These are phyloP conservation scores for Aureobasidium sp. DNA, from an alignment of 2,329 filamentous ascomycete genomes.

Conservation along the genomic window DNA sequence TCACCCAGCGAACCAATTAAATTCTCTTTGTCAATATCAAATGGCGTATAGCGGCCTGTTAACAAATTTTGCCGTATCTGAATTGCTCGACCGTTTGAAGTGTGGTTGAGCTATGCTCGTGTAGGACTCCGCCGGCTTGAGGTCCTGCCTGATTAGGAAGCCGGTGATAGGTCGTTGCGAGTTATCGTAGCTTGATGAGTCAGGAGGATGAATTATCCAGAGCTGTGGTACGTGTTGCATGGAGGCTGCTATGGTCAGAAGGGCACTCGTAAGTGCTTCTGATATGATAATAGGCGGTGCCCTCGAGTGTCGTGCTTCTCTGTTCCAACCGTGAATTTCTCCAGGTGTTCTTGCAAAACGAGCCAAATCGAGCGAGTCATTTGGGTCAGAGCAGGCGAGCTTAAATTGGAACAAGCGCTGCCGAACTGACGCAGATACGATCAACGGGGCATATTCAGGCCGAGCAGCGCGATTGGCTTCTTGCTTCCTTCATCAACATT, in stretches of 20 bases:
- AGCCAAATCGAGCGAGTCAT: not conserved
- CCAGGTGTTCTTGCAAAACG: not conserved
- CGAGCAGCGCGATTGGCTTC: constrained; percentile 6
- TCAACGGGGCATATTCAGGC: not conserved
- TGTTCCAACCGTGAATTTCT: not conserved
- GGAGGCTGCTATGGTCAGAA: not conserved
- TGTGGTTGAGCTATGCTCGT: constrained; percentile 6
- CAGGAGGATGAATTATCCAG: not conserved
- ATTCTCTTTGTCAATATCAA: constrained; percentile 12
- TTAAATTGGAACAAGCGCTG: not conserved
- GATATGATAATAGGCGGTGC: not conserved
- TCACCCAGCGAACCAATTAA: constrained; percentile 5
- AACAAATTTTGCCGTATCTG: not conserved
- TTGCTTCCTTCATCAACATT: constrained; percentile 9
- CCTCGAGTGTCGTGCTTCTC: not conserved
- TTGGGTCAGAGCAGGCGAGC: not conserved
- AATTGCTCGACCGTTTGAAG: not conserved
- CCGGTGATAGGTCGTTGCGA: constrained; percentile 21
- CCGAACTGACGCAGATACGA: constrained; percentile 12
- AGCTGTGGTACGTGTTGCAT: not conserved
- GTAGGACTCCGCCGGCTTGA: constrained; percentile 9
- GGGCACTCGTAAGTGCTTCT: not conserved
- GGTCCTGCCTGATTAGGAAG: constrained; percentile 22
- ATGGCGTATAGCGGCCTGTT: constrained; percentile 7
- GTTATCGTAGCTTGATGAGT: not conserved